Evolutionary conservation across 345 rosid genomes (phyloP).

Genomic region (Linum tenue): DNA sequence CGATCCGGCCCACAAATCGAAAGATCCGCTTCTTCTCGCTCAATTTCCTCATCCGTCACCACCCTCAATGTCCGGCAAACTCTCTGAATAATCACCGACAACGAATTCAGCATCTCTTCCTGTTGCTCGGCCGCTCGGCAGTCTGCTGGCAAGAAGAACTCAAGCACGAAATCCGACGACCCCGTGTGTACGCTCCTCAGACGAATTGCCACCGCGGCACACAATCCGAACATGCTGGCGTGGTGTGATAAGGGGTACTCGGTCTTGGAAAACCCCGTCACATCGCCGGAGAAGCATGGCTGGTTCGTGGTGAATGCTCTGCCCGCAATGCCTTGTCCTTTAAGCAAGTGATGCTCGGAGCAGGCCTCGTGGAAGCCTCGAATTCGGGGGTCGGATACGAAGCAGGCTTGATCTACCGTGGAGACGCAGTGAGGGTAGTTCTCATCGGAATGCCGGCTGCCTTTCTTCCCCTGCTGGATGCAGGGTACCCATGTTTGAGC

Average conservation of each 20-base stretch:
- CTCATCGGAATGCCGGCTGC: conserved; percentile 69
- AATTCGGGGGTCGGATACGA: conserved; percentile 43
- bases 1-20: conserved; percentile 22
- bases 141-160: conserved; percentile 77
- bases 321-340: conserved; percentile 89
- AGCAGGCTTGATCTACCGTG: conserved; percentile 70
- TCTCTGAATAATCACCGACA: conserved; percentile 58
- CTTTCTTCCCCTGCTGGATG: conserved; percentile 63
- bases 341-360: conserved; percentile 86
- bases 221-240: conserved; percentile 70
- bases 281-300: conserved; percentile 74
- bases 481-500: conserved; percentile 89
- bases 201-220: conserved; percentile 81
- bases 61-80: conserved; percentile 68
- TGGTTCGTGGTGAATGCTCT: conserved; percentile 77
- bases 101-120: conserved; percentile 55
- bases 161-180: conserved; percentile 66
- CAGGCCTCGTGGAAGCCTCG: conserved; percentile 75
- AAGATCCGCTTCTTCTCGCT: conserved; percentile 31
- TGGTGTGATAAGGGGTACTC: conserved; percentile 95
- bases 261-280: conserved; percentile 43
- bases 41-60: conserved; percentile 60
- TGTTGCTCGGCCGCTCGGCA: conserved; percentile 56
- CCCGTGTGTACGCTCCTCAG: conserved; percentile 62
- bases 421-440: conserved; percentile 66